Percentiles rank a stretch among this genome's conserved stretches.
Conservation (phyloP, 2,329 filamentous ascomycete genomes). For the Colletotrichum horii region DNA sequence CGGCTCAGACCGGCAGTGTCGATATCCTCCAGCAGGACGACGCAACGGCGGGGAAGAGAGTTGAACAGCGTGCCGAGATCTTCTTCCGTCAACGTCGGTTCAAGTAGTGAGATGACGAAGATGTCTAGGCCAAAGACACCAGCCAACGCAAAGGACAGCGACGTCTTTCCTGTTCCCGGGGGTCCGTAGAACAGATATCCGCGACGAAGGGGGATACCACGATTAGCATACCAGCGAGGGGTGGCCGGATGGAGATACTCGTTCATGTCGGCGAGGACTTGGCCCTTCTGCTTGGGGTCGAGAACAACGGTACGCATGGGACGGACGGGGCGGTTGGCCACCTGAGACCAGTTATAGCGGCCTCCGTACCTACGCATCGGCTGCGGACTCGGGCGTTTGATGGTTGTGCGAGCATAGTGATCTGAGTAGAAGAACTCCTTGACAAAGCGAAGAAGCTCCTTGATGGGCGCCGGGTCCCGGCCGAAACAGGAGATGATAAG, state of each 20-base stretch:
- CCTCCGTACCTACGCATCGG: constrained; percentile 30
- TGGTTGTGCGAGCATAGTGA: constrained; percentile 61
- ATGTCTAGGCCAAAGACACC: constrained; percentile 71
- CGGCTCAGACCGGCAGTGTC: constrained; percentile 67
- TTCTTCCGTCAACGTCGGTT: constrained; percentile 66
- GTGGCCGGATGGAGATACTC: constrained; percentile 77
- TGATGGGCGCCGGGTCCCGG: constrained; percentile 57
- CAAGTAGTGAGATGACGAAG: constrained; percentile 63
- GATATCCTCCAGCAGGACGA: constrained; percentile 73
- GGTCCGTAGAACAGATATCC: constrained; percentile 82
- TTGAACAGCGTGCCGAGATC: constrained; percentile 65
- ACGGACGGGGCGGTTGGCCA: constrained; percentile 68
- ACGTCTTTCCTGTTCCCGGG: constrained; percentile 77
- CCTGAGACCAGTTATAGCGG: constrained; percentile 56
- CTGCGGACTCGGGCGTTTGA: constrained; percentile 48
- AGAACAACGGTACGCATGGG: constrained; percentile 80
- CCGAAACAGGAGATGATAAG: constrained; percentile 62
- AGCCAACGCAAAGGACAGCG: constrained; percentile 68
- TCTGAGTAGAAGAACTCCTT: constrained; percentile 55
- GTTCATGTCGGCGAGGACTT: constrained; percentile 74
- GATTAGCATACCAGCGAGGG: constrained; percentile 74
- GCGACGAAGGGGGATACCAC: constrained; percentile 77
- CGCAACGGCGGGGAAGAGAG: constrained; percentile 64
- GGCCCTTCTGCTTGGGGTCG: constrained; percentile 68
- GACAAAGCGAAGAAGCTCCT: constrained; percentile 57